Evolutionary conservation across 768 basidiomycete genomes (phyloP).

Genomic region (Pulveroboletus sp.): DNA sequence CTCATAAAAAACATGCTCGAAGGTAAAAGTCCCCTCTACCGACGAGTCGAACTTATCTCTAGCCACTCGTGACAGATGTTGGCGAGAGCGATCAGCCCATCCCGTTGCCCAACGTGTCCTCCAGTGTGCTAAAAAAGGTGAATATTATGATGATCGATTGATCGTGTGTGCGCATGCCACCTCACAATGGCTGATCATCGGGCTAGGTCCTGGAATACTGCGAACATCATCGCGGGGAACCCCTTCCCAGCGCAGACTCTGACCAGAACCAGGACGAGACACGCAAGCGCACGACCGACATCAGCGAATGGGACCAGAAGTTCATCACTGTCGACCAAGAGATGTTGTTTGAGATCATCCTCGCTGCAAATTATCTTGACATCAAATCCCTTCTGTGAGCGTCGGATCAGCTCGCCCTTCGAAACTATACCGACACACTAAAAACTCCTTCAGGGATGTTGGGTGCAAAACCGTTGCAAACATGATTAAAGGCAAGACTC

Average conservation of each 20-base stretch:
- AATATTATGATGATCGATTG: slow-evolving; percentile 7
- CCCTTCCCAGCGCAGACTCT: slow-evolving; percentile 81
- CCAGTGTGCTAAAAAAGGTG: slow-evolving; percentile 90
- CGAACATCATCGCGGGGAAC: slow-evolving; percentile 97
- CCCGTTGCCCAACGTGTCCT: slow-evolving; percentile 90
- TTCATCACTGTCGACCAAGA: slow-evolving; percentile 99
- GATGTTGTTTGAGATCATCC: slow-evolving; percentile 99
- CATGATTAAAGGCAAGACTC: slow-evolving; percentile 99
- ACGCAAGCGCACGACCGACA: slow-evolving; percentile 96
- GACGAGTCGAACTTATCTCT: background rate
- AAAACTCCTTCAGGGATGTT: slow-evolving; percentile 68
- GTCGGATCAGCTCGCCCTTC: background rate
- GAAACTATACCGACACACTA: background rate
- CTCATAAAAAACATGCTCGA: slow-evolving; percentile 99
- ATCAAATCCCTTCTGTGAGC: slow-evolving; percentile 96
- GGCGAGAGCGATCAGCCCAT: slow-evolving; percentile 94
- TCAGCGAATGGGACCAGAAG: slow-evolving; percentile 99
- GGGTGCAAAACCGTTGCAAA: slow-evolving; percentile 99
- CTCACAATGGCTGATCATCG: slow-evolving; percentile 3
- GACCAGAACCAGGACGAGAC: slow-evolving; percentile 87
- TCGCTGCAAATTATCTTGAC: slow-evolving; percentile 99
- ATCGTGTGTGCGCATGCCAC: background rate
- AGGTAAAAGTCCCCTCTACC: slow-evolving; percentile 46
- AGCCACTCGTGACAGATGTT: slow-evolving; percentile 55
- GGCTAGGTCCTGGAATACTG: slow-evolving; percentile 94